These are phyloP conservation scores for Flammula alnicola DNA, from an alignment of 1,284 basidiomycete genomes.

Conservation along the genomic window DNA sequence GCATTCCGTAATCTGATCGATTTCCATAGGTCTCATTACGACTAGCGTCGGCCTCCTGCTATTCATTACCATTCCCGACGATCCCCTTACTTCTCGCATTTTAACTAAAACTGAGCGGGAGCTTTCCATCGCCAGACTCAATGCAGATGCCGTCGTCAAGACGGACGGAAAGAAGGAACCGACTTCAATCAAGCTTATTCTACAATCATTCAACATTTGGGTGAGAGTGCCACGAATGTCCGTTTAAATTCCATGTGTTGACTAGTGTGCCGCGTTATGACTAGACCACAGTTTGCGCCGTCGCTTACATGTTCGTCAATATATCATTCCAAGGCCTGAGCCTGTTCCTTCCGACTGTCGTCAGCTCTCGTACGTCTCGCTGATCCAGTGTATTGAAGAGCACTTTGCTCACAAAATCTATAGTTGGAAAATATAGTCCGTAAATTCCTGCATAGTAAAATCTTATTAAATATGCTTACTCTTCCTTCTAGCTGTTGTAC, in stretches of 20 bases:
- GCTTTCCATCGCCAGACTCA: conserved; percentile 41
- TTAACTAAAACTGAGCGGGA: conserved; percentile 40
- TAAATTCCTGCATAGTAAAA: not conserved
- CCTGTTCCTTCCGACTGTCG: conserved; percentile 47
- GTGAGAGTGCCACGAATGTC: conserved; percentile 23
- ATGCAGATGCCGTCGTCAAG: conserved; percentile 39
- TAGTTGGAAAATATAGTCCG: conserved; percentile 40
- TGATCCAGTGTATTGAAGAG: not conserved
- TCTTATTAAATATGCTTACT: not conserved
- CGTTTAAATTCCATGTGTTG: not conserved
- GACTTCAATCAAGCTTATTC: conserved; percentile 36
- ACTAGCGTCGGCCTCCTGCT: conserved; percentile 39
- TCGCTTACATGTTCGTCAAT: conserved; percentile 39
- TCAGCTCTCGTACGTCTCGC: conserved; percentile 38
- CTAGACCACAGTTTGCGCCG: conserved; percentile 37
- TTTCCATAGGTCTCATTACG: conserved; percentile 40
- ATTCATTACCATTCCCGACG: conserved; percentile 41
- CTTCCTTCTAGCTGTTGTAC: conserved; percentile 35
- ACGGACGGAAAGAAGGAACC: conserved; percentile 38
- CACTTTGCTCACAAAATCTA: not conserved
- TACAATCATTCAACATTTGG: conserved; percentile 43
- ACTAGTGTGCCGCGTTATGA: not conserved
- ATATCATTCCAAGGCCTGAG: conserved; percentile 48
- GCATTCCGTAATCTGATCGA: not conserved
- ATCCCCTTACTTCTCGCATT: conserved; percentile 40